Evolutionary conservation across 148 eudicot genomes (phyloP).

Genomic region (Chenopodium berlandieri): DNA sequence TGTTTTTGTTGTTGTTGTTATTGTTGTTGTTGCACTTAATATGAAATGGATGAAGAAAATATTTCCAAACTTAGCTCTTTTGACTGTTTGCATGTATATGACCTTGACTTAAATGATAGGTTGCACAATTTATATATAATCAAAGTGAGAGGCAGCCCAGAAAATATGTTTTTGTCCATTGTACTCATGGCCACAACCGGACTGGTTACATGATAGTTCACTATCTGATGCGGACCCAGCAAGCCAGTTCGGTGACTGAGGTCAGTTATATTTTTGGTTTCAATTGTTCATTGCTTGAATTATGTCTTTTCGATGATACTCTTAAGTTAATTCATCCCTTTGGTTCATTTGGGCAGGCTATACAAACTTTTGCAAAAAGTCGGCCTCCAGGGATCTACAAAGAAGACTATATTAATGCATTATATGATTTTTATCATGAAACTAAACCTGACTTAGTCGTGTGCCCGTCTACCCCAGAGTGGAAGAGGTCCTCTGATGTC

Average conservation of each 20-base stretch:
- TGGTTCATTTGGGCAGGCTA: conserved; percentile 46
- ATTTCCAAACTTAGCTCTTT: too few species aligned
- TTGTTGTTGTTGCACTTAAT: conserved; percentile 6
- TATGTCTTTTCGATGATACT: background rate
- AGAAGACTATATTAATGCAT: conserved; percentile 75
- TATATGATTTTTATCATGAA: conserved; percentile 79
- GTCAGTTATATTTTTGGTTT: conserved; percentile 28
- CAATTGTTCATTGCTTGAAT: background rate
- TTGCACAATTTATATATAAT: conserved; percentile 54
- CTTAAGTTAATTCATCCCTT: conserved; percentile 8
- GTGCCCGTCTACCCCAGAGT: conserved; percentile 83
- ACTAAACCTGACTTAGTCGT: conserved; percentile 55
- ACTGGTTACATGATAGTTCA: conserved; percentile 93
- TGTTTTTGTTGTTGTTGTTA: too few species aligned
- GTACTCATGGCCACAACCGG: conserved; percentile 96
- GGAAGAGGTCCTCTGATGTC: conserved; percentile 79
- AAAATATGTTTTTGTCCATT: conserved; percentile 76
- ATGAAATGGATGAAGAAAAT: too few species aligned
- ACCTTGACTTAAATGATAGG: conserved; percentile 28
- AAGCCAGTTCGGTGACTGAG: conserved; percentile 68
- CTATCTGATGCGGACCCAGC: conserved; percentile 75
- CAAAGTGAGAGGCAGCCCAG: conserved; percentile 57
- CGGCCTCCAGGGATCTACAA: conserved; percentile 95
- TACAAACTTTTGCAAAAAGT: conserved; percentile 61
- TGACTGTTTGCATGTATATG: too few species aligned